Percentiles rank a stretch among this genome's conserved stretches.
phyloP scores from a whole-genome alignment of 2,329 filamentous ascomycete species.

The Penicillium corylophilum region DNA sequence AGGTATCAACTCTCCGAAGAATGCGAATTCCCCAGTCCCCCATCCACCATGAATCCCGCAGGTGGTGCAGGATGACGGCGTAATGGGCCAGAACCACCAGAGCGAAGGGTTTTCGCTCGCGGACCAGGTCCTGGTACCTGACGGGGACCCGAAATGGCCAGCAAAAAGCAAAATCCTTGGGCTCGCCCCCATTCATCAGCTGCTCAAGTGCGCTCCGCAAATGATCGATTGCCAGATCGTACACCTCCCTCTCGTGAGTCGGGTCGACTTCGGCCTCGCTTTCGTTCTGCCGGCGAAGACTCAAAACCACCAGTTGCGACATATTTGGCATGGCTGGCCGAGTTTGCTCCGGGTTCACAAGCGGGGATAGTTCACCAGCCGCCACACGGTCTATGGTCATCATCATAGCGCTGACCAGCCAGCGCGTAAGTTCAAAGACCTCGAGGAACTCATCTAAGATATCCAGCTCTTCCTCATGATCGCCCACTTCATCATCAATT shows the following conservation, averaged over 20 bases:
- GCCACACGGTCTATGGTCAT: conserved; percentile 25
- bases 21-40: conserved; percentile 65
- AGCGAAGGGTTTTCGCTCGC: conserved; percentile 40
- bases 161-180: conserved; percentile 47
- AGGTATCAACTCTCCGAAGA: conserved; percentile 57
- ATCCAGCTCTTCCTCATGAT: conserved; percentile 4
- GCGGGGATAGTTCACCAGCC: conserved; percentile 25
- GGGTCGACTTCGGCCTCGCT: conserved; percentile 21
- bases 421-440: conserved; percentile 31
- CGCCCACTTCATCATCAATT: conserved; percentile 13
- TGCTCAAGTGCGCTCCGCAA: conserved; percentile 28
- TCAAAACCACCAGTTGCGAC: conserved; percentile 30
- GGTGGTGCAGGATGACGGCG: conserved; percentile 54
- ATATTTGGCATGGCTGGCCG: conserved; percentile 37
- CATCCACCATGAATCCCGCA: conserved; percentile 68
- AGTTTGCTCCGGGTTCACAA: conserved; percentile 24
- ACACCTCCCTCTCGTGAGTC: conserved; percentile 28
- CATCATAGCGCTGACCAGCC: conserved; percentile 29
- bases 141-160: conserved; percentile 62
- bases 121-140: conserved; percentile 53
- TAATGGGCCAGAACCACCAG: conserved; percentile 47
- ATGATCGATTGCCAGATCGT: conserved; percentile 28
- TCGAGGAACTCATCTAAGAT: conserved; percentile 33
- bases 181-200: conserved; percentile 32
- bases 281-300: conserved; percentile 27